Percentiles rank a stretch among this genome's conserved stretches.
phyloP scores from a whole-genome alignment of 2,329 filamentous ascomycete species.

The Penicillium concentricum region DNA sequence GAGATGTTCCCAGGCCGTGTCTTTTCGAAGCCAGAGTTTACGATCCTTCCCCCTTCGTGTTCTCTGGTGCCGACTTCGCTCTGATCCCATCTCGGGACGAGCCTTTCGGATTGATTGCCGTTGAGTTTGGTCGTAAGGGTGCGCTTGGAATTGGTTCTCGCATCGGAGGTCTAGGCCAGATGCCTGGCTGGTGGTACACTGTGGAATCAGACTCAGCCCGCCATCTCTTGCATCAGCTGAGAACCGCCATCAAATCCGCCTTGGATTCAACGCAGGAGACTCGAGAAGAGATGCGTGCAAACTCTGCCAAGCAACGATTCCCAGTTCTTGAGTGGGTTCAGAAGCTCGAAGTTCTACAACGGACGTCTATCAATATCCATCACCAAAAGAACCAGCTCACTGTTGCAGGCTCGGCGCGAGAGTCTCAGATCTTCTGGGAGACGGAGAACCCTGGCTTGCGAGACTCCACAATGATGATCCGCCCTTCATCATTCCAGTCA shows the following conservation, averaged over 20 bases:
- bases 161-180: slow-evolving; percentile 65
- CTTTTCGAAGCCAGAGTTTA: slow-evolving; percentile 68
- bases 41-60: slow-evolving; percentile 65
- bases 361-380: slow-evolving; percentile 58
- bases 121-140: slow-evolving; percentile 68
- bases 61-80: slow-evolving; percentile 66
- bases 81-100: slow-evolving; percentile 68
- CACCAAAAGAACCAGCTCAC: slow-evolving; percentile 39
- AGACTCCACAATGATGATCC: slow-evolving; percentile 2
- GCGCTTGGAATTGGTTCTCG: slow-evolving; percentile 65
- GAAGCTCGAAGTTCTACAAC: slow-evolving; percentile 63
- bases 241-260: slow-evolving; percentile 61
- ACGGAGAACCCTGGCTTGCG: slow-evolving; percentile 5
- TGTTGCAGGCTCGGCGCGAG: slow-evolving; percentile 29
- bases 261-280: slow-evolving; percentile 56
- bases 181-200: slow-evolving; percentile 71
- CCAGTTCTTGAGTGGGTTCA: slow-evolving; percentile 67
- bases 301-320: slow-evolving; percentile 65
- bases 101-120: slow-evolving; percentile 66
- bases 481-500: neutral
- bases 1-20: slow-evolving; percentile 64
- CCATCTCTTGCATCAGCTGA: slow-evolving; percentile 65
- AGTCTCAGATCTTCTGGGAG: slow-evolving; percentile 28
- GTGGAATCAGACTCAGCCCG: slow-evolving; percentile 64
- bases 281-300: slow-evolving; percentile 62